A percentile compares a stretch with the other conserved stretches of the same genome.
Conservation (phyloP, 305 asterid genomes). For the Striga hermonthica region DNA sequence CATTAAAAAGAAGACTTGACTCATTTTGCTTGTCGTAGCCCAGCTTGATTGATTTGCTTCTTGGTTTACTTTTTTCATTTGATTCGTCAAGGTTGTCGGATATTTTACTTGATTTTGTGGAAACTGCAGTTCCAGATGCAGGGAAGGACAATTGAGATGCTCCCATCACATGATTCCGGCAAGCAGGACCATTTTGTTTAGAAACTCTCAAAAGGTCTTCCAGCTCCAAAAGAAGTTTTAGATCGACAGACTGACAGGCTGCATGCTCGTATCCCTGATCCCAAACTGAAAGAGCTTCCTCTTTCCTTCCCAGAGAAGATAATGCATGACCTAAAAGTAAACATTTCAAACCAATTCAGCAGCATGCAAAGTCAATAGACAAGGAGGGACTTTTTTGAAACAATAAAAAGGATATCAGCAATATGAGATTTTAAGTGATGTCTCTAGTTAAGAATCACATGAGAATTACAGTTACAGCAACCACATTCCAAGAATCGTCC, state of each 20-base stretch:
- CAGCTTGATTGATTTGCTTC: constrained; percentile 40
- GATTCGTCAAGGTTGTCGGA: constrained; percentile 40
- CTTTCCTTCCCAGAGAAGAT: constrained; percentile 81
- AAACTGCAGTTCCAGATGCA: constrained; percentile 44
- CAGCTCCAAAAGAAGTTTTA: constrained; percentile 82
- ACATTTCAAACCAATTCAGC: constrained; percentile 31
- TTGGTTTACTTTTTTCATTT: constrained; percentile 44
- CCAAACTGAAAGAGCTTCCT: constrained; percentile 84
- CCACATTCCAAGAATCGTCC: constrained; percentile 26
- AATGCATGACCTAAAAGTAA: constrained; percentile 66
- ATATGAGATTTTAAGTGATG: constrained; percentile 8
- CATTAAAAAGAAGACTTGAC: constrained; percentile 38
- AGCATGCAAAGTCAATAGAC: constrained; percentile 20
- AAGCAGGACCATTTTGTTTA: constrained; percentile 45
- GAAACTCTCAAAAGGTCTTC: constrained; percentile 68
- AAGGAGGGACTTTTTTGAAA: constrained; percentile 20
- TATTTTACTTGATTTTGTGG: constrained; percentile 42
- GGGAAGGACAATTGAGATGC: constrained; percentile 41
- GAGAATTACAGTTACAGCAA: constrained; percentile 20
- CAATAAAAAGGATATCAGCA: constrained; percentile 18
- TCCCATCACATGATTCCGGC: constrained; percentile 37
- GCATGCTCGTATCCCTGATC: constrained; percentile 82
- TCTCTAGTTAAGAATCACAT: constrained; percentile 21
- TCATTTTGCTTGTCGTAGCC: constrained; percentile 38
- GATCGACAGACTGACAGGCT: constrained; percentile 74